phyloP scores from a whole-genome alignment of 2,329 filamentous ascomycete species.

The Emergomyces orientalis region DNA sequence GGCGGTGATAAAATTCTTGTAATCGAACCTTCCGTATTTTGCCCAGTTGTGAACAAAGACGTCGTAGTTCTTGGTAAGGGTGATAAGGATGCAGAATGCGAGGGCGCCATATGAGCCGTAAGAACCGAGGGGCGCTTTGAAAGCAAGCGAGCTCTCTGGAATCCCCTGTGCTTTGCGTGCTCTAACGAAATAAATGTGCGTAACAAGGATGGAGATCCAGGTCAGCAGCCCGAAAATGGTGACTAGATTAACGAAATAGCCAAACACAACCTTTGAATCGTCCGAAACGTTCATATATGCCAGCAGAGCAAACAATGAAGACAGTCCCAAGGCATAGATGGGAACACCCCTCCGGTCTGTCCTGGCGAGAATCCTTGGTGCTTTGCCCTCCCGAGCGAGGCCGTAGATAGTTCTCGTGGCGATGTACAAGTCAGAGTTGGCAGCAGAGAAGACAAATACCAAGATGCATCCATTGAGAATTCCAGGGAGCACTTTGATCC shows the following conservation, averaged over 20 bases:
- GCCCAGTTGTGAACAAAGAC: slow-evolving; percentile 47
- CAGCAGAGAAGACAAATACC: slow-evolving; percentile 60
- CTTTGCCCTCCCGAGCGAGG: slow-evolving; percentile 61
- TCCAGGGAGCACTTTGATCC: slow-evolving; percentile 56
- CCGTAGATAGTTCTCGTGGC: slow-evolving; percentile 70
- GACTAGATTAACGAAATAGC: slow-evolving; percentile 40
- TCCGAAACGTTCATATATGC: slow-evolving; percentile 38
- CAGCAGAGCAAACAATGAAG: slow-evolving; percentile 35
- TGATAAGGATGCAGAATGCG: slow-evolving; percentile 53
- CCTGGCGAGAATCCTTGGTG: slow-evolving; percentile 60
- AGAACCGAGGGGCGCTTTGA: slow-evolving; percentile 39
- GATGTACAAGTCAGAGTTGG: slow-evolving; percentile 55
- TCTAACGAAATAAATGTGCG: slow-evolving; percentile 39
- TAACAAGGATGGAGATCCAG: slow-evolving; percentile 39
- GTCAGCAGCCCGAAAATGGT: slow-evolving; percentile 38
- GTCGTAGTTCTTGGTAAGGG: slow-evolving; percentile 72
- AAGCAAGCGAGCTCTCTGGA: slow-evolving; percentile 28
- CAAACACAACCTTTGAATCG: slow-evolving; percentile 34
- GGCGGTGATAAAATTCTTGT: slow-evolving; percentile 40
- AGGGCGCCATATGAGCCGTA: slow-evolving; percentile 54
- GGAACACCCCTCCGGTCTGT: slow-evolving; percentile 52
- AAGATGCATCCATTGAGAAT: slow-evolving; percentile 70
- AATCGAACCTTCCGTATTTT: slow-evolving; percentile 47
- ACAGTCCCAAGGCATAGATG: slow-evolving; percentile 33
- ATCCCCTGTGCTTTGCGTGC: slow-evolving; percentile 35